Percentiles rank a stretch among this genome's conserved stretches.
Conservation (phyloP, 2,329 filamentous ascomycete genomes). For the Fusarium sp. region DNA sequence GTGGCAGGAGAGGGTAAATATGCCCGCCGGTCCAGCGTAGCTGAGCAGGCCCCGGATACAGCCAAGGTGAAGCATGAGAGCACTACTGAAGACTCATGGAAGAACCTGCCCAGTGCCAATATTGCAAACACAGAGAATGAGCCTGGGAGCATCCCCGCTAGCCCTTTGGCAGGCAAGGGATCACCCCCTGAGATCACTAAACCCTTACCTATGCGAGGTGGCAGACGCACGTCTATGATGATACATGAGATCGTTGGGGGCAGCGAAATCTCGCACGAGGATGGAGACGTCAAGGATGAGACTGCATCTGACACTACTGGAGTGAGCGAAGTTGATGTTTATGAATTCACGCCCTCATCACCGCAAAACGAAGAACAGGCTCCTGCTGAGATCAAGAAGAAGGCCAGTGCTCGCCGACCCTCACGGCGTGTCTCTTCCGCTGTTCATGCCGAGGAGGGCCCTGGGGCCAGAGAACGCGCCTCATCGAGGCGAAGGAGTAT, state of each 20-base stretch:
- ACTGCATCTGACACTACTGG: constrained; percentile 35
- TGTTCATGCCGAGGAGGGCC: constrained; percentile 50
- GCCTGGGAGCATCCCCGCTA: constrained; percentile 47
- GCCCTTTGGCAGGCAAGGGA: constrained; percentile 57
- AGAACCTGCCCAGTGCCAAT: constrained; percentile 40
- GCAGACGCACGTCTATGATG: constrained; percentile 53
- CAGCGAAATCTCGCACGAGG: constrained; percentile 19
- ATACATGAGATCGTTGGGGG: constrained; percentile 24
- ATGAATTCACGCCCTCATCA: constrained; percentile 65
- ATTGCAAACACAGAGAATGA: constrained; percentile 18
- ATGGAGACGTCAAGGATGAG: constrained; percentile 25
- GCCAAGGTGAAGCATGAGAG: constrained; percentile 50
- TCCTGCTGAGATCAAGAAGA: constrained; percentile 38
- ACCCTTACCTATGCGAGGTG: constrained; percentile 54
- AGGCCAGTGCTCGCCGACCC: constrained; percentile 48
- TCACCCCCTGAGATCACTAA: constrained; percentile 46
- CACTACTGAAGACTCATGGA: constrained; percentile 46
- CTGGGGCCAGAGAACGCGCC: constrained; percentile 44
- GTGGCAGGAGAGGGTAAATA: constrained; percentile 73
- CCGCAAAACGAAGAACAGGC: constrained; percentile 51
- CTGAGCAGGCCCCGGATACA: constrained; percentile 44
- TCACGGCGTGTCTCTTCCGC: constrained; percentile 55
- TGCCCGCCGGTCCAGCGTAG: constrained; percentile 55
- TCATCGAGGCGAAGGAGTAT: constrained; percentile 65
- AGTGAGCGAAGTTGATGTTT: constrained; percentile 58